Conservation (phyloP, 495 filamentous ascomycete species). For the Margaritispora aquatica region DNA sequence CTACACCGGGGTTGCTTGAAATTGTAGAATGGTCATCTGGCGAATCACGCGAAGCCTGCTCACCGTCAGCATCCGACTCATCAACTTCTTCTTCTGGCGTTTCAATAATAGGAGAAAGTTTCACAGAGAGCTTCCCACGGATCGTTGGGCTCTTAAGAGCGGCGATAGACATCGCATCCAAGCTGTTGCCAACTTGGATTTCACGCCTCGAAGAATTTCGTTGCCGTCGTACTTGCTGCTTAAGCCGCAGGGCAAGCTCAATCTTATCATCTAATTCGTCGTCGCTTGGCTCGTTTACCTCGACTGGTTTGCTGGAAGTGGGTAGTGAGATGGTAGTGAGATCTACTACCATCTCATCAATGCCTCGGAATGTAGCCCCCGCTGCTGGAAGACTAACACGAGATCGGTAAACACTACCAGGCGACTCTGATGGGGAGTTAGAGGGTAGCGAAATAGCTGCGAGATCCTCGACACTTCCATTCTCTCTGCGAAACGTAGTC, state of each 20-base stretch:
- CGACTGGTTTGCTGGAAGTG: no score
- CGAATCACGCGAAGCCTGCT: neutral
- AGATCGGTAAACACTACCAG: no score
- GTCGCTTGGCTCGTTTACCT: no score
- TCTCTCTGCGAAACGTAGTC: neutral
- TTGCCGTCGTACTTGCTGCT: neutral
- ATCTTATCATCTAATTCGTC: no score
- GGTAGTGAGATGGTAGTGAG: no score
- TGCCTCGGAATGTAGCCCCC: no score
- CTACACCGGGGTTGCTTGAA: no score
- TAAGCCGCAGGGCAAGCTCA: no score
- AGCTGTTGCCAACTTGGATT: neutral
- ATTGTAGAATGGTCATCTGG: neutral
- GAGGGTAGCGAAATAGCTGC: no score
- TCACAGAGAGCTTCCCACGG: neutral
- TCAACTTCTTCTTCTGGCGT: neutral
- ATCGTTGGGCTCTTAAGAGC: neutral
- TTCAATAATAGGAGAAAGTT: neutral
- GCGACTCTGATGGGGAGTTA: no score
- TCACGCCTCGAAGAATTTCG: neutral
- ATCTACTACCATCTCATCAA: no score
- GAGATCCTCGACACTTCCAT: neutral
- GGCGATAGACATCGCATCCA: neutral
- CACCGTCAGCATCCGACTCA: neutral
- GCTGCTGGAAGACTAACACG: no score